Conservation (phyloP, 108 stramenopile genomes). For the Stephanodiscus triporus region DNA sequence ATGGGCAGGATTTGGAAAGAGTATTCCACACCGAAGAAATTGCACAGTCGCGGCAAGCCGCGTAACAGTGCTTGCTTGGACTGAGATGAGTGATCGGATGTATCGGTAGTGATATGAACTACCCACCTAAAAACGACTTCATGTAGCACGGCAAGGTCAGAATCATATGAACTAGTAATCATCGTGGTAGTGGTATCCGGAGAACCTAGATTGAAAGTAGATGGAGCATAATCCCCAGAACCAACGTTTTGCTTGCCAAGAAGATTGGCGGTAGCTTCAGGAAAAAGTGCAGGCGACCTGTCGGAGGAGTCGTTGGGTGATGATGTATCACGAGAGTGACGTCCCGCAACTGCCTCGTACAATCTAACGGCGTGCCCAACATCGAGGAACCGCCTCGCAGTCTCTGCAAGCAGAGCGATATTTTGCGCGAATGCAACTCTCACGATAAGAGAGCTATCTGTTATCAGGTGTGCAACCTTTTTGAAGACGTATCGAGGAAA, state of each 20-base stretch:
- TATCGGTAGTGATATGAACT: constrained; percentile 85
- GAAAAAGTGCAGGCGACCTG: constrained; percentile 13
- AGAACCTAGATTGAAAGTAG: not conserved
- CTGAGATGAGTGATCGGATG: constrained; percentile 81
- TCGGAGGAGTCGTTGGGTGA: not conserved
- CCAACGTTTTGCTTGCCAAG: constrained; percentile 15
- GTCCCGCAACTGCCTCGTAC: constrained; percentile 73
- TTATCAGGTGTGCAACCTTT: constrained; percentile 82
- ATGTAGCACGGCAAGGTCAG: constrained; percentile 77
- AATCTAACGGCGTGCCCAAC: constrained; percentile 82
- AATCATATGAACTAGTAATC: constrained; percentile 71
- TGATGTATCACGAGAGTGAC: constrained; percentile 19
- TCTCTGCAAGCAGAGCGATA: constrained; percentile 84
- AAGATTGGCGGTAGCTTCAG: constrained; percentile 44
- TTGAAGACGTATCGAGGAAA: constrained; percentile 97
- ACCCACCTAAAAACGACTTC: constrained; percentile 88
- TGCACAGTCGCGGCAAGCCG: constrained; percentile 84
- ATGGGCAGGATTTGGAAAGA: constrained; percentile 90
- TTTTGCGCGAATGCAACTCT: constrained; percentile 86
- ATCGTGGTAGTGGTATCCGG: constrained; percentile 34
- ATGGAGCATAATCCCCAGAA: not conserved
- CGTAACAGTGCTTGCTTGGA: constrained; percentile 83
- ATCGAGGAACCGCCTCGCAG: constrained; percentile 88
- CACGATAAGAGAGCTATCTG: constrained; percentile 84
- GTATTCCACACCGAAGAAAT: constrained; percentile 93